Base-by-base conservation (phyloP, 2,329 filamentous ascomycete species). In the Colletotrichum sp. region DNA sequence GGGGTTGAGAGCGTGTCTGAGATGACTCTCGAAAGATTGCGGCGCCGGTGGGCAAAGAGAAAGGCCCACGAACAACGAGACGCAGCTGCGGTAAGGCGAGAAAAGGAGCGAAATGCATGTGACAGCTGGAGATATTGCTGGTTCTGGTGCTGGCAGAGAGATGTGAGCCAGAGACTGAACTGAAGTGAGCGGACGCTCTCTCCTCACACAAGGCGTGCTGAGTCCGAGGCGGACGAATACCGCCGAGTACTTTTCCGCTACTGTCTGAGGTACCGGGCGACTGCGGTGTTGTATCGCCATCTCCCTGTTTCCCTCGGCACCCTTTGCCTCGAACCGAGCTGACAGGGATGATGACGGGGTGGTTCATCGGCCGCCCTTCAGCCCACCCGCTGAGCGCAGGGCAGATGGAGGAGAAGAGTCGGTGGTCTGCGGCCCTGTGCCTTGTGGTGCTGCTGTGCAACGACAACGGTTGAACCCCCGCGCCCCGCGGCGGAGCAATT, bases 291-390 rank as follows among this genome's bases (percentile, higher is more conserved):
- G 70, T 65, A 73, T 65, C 57, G 44, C 59, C 34, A 65, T 76
- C 57, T 73, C 64, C 34, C 64, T 55, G 39, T 67, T 24, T 55
- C 13, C 73, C 64, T 76, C 70, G 73, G 73, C 15, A 73, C 16
- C 44, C 57, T 73, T 73, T 65, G 64, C 57, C 57, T 76, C 57
- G 70, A 76, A 36, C 73, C 64, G 73, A 73, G 64, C 73, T 73
- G 70, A 52, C 73, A 57, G 59, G 73, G 73, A 76, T 76, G 73
- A 73, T 73, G 73, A 76, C 73, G 70, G 72, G 69, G 62, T 64
- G 55, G 72, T 72, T 72, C 72, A 72, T 75, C 72, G 52, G 69
- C 39, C 69, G 44, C 59, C 30, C 63, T 76, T 65, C 57, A 73
- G 28, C 59, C 57, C 55, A 71, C 62, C 72, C 55, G 62, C 26